Conservation (phyloP, 1,284 basidiomycete species). For the Naganishia sp. region DNA sequence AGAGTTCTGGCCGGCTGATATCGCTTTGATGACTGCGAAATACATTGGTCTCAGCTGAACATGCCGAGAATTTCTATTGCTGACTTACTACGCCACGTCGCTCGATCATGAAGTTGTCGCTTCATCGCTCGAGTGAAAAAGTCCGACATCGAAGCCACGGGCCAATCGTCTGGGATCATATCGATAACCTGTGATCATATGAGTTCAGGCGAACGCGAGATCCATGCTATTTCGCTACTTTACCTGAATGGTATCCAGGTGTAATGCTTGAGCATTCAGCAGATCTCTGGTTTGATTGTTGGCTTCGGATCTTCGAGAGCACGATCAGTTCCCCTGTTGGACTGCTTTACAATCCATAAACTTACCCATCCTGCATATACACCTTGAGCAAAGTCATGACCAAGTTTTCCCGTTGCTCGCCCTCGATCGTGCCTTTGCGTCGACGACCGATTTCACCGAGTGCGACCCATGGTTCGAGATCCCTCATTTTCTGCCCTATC, state of each 20-base stretch:
- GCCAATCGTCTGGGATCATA: constrained; percentile 72
- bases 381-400: constrained; percentile 73
- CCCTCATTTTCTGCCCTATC: constrained; percentile 48
- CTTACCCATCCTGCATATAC: constrained; percentile 73
- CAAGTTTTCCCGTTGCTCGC: constrained; percentile 62
- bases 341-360: constrained; percentile 30
- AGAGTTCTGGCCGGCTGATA: constrained; percentile 51
- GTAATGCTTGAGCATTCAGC: constrained; percentile 74
- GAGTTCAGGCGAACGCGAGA: neutral
- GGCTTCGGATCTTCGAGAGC: constrained; percentile 53
- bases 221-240: constrained; percentile 39
- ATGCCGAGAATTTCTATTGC: neutral
- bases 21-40: constrained; percentile 44
- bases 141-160: constrained; percentile 67
- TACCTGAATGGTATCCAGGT: constrained; percentile 75
- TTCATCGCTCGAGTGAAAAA: constrained; percentile 78
- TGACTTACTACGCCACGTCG: constrained; percentile 42
- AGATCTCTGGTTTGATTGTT: constrained; percentile 65
- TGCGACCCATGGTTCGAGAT: constrained; percentile 62
- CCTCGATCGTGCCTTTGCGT: constrained; percentile 56
- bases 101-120: constrained; percentile 65
- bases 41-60: neutral
- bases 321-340: too few species aligned
- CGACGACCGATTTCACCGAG: constrained; percentile 54
- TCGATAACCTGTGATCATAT: constrained; percentile 63